phyloP scores from a whole-genome alignment of 1,139 yeast genomes.

The Protomyces lactucae-debilis region DNA sequence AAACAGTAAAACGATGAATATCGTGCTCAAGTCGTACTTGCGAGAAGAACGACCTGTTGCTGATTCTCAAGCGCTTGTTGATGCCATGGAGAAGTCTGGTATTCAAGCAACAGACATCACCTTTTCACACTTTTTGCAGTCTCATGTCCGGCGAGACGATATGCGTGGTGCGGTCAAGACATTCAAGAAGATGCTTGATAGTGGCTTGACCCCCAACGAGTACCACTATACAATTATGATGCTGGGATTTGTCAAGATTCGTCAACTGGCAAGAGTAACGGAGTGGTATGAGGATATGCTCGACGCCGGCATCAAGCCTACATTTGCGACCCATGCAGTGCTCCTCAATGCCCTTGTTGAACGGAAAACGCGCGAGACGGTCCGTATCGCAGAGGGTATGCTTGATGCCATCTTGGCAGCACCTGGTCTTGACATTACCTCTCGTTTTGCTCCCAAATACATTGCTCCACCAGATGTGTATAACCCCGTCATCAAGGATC shows the following conservation, averaged over 20 bases:
- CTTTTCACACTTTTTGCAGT: slow-evolving; percentile 8
- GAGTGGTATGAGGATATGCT: slow-evolving; percentile 21
- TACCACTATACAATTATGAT: slow-evolving; percentile 20
- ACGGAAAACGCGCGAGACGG: neutral
- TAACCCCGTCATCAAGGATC: neutral
- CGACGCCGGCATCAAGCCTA: slow-evolving; percentile 3
- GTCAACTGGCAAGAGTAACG: neutral
- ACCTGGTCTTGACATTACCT: slow-evolving; percentile 4
- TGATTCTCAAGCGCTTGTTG: slow-evolving; percentile 9
- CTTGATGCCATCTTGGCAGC: slow-evolving; percentile 4
- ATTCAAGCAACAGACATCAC: slow-evolving; percentile 9
- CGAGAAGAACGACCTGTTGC: slow-evolving; percentile 1
- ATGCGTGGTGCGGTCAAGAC: neutral
- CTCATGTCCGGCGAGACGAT: slow-evolving; percentile 1
- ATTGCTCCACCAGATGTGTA: slow-evolving; percentile 13
- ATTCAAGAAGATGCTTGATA: slow-evolving; percentile 1
- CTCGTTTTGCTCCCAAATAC: slow-evolving; percentile 11
- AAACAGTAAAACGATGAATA: slow-evolving; percentile 12
- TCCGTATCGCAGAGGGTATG: slow-evolving; percentile 1
- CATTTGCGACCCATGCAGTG: slow-evolving; percentile 12
- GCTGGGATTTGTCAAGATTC: slow-evolving; percentile 6
- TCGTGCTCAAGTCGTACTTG: slow-evolving; percentile 6
- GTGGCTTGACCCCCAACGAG: slow-evolving; percentile 3
- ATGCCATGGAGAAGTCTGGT: slow-evolving; percentile 2
- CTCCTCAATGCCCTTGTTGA: slow-evolving; percentile 17